A percentile compares a stretch with the other conserved stretches of the same genome.
phyloP scores from a whole-genome alignment of 441 rosid species.

The Sinapis alba region DNA sequence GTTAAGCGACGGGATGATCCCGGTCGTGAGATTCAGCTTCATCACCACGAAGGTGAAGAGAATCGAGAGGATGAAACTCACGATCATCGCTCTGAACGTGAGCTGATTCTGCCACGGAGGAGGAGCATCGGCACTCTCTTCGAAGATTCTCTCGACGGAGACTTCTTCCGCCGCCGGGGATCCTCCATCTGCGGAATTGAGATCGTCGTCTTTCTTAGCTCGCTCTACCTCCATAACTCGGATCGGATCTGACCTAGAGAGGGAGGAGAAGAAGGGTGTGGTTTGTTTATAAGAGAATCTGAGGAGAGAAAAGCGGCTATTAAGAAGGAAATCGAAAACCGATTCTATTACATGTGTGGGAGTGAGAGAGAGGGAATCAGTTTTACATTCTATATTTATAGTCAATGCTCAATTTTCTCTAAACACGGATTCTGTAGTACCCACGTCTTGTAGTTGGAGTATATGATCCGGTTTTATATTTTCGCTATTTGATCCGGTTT shows the following conservation, averaged over 20 bases:
- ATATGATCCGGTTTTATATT: too few relatives aligned
- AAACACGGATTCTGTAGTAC: background rate
- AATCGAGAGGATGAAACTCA: conserved; percentile 57
- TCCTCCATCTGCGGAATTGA: background rate
- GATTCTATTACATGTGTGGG: conserved; percentile 10
- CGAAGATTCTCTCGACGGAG: conserved; percentile 61
- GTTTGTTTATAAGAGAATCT: conserved; percentile 10
- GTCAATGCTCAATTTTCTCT: background rate
- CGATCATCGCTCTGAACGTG: conserved; percentile 57
- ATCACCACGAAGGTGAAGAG: conserved; percentile 72
- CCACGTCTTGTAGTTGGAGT: too few relatives aligned
- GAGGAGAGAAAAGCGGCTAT: background rate
- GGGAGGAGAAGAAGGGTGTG: background rate
- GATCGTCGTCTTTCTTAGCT: conserved; percentile 37
- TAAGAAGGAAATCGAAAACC: background rate
- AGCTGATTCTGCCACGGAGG: conserved; percentile 67
- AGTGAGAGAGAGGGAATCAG: background rate
- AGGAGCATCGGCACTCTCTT: conserved; percentile 44
- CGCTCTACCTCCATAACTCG: conserved; percentile 30
- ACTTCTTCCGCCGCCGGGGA: conserved; percentile 7
- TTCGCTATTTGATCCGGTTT: too few relatives aligned
- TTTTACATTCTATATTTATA: conserved; percentile 11
- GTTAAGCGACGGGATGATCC: conserved; percentile 75
- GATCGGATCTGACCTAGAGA: conserved; percentile 14
- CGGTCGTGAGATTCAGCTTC: conserved; percentile 74